These are phyloP conservation scores for Cystobasidium ongulense DNA, from an alignment of 768 basidiomycete species.

Conservation along the genomic window DNA sequence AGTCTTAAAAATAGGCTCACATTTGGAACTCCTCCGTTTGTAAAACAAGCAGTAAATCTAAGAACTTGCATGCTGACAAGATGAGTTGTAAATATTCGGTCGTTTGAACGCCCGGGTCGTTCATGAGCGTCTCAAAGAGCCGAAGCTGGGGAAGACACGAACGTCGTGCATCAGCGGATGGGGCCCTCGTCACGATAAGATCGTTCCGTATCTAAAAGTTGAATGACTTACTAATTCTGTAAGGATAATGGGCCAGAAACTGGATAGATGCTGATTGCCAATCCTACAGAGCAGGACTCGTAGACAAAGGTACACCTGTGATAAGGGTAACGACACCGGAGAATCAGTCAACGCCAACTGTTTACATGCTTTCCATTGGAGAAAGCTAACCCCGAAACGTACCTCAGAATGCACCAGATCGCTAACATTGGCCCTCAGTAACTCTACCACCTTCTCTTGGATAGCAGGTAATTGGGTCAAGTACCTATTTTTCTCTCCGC, in stretches of 20 bases:
- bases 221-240: conserved; percentile 66
- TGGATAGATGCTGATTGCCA: conserved; percentile 79
- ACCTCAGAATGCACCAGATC: conserved; percentile 87
- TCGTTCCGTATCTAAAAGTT: no score
- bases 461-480: conserved; percentile 79
- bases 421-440: conserved; percentile 65
- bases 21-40: conserved; percentile 98
- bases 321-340: background rate
- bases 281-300: conserved; percentile 82
- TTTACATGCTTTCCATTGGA: background rate
- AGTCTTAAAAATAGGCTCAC: conserved; percentile 51
- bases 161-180: background rate
- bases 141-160: conserved; percentile 57
- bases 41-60: conserved; percentile 82
- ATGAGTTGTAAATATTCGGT: conserved; percentile 76
- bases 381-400: background rate
- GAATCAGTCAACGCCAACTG: background rate
- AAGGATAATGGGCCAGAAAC: conserved; percentile 92
- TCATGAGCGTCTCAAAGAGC: conserved; percentile 73
- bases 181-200: background rate
- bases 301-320: conserved; percentile 68
- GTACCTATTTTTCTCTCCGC: conserved; percentile 85
- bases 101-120: conserved; percentile 63
- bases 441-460: conserved; percentile 95
- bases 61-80: conserved; percentile 82